A percentile compares a stretch with the other conserved stretches of the same genome.
These are phyloP conservation scores for Elymus sibiricus DNA, from an alignment of 176 grass and related monocot genomes.

Conservation along the genomic window DNA sequence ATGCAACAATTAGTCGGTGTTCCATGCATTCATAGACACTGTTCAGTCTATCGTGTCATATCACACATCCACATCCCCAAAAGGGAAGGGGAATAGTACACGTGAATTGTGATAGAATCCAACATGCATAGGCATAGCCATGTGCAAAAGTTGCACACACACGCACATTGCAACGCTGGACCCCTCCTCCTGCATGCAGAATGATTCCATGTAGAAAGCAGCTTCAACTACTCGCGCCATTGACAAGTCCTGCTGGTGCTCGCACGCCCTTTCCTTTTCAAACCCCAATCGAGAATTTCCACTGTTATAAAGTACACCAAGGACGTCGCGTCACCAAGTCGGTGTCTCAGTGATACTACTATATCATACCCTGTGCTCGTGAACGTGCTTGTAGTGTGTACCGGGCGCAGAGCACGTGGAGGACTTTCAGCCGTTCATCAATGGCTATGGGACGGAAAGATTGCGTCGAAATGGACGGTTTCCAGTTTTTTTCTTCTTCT, in stretches of 20 bases:
- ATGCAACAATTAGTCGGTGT: neutral
- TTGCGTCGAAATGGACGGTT: neutral
- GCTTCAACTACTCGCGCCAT: slow-evolving; percentile 20
- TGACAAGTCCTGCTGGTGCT: neutral
- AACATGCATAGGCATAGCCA: neutral
- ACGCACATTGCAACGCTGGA: neutral
- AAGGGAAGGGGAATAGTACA: neutral
- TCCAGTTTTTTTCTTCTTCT: neutral
- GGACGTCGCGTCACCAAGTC: slow-evolving; percentile 14
- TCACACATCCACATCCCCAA: neutral
- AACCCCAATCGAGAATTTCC: slow-evolving; percentile 21
- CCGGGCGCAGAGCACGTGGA: neutral
- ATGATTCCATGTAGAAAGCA: slow-evolving; percentile 39
- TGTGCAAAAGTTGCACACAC: neutral
- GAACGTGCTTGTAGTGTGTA: too few relatives aligned
- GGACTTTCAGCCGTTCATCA: neutral
- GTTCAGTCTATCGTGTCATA: neutral
- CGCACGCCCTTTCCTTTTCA: slow-evolving; percentile 1
- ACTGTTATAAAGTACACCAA: slow-evolving; percentile 12
- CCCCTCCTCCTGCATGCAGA: neutral
- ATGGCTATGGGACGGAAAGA: neutral
- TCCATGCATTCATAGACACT: neutral
- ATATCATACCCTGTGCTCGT: neutral
- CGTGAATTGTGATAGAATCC: neutral
- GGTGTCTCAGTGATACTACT: too few relatives aligned